phyloP scores from a whole-genome alignment of 2,329 filamentous ascomycete species.

The Diaporthe velutina region DNA sequence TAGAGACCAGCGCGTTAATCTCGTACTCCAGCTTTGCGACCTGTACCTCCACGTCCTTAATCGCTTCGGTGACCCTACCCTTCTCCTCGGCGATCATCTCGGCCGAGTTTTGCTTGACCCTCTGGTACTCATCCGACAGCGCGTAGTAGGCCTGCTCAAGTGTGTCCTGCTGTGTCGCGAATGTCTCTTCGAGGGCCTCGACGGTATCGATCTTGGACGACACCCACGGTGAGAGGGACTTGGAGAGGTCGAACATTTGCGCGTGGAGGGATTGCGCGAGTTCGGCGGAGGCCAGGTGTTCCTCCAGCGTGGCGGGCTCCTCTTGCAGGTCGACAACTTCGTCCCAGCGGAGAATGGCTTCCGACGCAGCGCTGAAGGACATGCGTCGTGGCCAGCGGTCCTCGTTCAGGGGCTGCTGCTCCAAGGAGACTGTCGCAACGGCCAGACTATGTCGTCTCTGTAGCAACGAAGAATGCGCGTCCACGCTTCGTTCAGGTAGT shows the following conservation, averaged over 20 bases:
- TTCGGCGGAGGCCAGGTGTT: slow-evolving; percentile 58
- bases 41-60: slow-evolving; percentile 84
- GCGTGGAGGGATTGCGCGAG: slow-evolving; percentile 68
- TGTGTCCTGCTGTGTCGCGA: slow-evolving; percentile 73
- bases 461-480: slow-evolving; percentile 62
- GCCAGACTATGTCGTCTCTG: slow-evolving; percentile 73
- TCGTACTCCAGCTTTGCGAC: slow-evolving; percentile 94
- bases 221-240: slow-evolving; percentile 72
- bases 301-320: slow-evolving; percentile 45
- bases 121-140: slow-evolving; percentile 77
- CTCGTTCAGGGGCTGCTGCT: slow-evolving; percentile 60
- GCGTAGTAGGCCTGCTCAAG: slow-evolving; percentile 78
- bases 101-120: slow-evolving; percentile 74
- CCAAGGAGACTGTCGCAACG: slow-evolving; percentile 47
- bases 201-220: slow-evolving; percentile 68
- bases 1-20: slow-evolving; percentile 81
- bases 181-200: slow-evolving; percentile 70
- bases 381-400: slow-evolving; percentile 78
- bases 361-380: slow-evolving; percentile 82
- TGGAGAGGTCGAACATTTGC: slow-evolving; percentile 64
- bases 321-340: slow-evolving; percentile 59
- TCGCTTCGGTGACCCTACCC: slow-evolving; percentile 74
- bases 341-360: slow-evolving; percentile 78
- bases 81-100: slow-evolving; percentile 79
- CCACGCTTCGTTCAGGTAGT: slow-evolving; percentile 60